A percentile compares a stretch with the other conserved stretches of the same genome.
These are phyloP conservation scores for Brasilioporus rufonigricans DNA, from an alignment of 768 basidiomycete species.

Conservation along the genomic window DNA sequence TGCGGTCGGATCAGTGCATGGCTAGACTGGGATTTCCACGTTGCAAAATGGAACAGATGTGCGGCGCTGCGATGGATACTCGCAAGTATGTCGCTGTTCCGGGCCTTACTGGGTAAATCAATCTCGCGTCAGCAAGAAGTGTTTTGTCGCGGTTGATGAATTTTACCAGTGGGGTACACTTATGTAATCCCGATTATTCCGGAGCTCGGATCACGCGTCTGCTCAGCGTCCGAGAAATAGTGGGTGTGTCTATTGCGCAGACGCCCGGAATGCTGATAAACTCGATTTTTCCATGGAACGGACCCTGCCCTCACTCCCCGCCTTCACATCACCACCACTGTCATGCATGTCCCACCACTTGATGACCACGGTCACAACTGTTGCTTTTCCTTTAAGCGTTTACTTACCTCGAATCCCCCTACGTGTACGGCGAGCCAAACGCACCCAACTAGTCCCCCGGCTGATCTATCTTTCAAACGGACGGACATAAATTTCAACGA, in stretches of 20 bases:
- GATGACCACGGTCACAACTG: conserved; percentile 21
- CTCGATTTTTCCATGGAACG: conserved; percentile 21
- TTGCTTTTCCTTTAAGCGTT: conserved; percentile 22
- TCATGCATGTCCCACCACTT: conserved; percentile 26
- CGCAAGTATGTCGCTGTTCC: too few relatives aligned
- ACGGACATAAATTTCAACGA: not conserved
- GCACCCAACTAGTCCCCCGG: not conserved
- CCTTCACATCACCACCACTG: conserved; percentile 1
- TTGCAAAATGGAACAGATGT: not conserved
- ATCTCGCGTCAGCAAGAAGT: conserved; percentile 6
- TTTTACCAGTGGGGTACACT: conserved; percentile 5
- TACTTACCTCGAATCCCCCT: conserved; percentile 12
- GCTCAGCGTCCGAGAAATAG: conserved; percentile 15
- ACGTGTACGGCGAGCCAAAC: not conserved
- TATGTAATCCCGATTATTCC: conserved; percentile 28
- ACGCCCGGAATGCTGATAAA: conserved; percentile 32
- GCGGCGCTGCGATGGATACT: not conserved
- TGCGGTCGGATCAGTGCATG: not conserved
- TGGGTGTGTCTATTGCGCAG: conserved; percentile 10
- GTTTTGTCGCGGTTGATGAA: conserved; percentile 6
- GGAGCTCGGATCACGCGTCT: conserved; percentile 30
- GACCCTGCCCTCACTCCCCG: conserved; percentile 2
- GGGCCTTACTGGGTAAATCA: not conserved
- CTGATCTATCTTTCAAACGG: conserved; percentile 8
- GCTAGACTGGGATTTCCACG: not conserved